Base-by-base conservation (phyloP, 2,329 filamentous ascomycete species). In the Claviceps arundinis region DNA sequence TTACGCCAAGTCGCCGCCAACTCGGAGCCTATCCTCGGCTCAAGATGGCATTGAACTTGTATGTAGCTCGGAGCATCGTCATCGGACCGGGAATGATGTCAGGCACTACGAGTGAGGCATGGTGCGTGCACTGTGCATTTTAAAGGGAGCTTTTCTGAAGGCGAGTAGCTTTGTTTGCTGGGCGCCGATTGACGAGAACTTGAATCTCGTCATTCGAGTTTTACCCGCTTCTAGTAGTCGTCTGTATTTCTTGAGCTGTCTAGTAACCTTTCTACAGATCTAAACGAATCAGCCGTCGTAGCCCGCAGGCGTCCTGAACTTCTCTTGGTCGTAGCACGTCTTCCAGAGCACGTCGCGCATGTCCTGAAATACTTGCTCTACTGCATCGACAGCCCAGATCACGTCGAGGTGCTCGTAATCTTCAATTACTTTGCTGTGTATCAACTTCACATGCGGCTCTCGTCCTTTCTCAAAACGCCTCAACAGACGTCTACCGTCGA, bases 381-480 rank as follows among this genome's bases (percentile, higher is more conserved):
- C 80, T 0, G 82, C 81, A 62, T 96, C 89, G 74, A 96, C 88
- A 0, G 90, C 89, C 91, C 91, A 96, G 40, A 97, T 81, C 1
- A 96, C 88, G 68, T 96, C 91, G 4, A 97, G 75, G 68, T 97
- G 91, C 69, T 96, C 91, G 64, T 95, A 95, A 47, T 85, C 87
- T 2, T 87, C 81, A 44, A 96, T 85, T 22, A 94, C 73, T 63
- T 88, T 94, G 56, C 78, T 78, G 68, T 95, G 87, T 4, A 95
- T 87, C 5, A 96, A 70, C 41, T 77, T 73, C 8, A 94, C 88
- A 61, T 88, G 75, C 1, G 91, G 91, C 66, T 97, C 91, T 26
- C 87, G 75, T 0, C 85, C 86, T 43, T 78, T 77, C 60, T 86
- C 77, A 57, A 96, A 86, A 1, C 91, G 77, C 19, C 79, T 74